Evolutionary conservation across 1,139 yeast genomes (phyloP).

Genomic region (Lodderomyces margitis): DNA sequence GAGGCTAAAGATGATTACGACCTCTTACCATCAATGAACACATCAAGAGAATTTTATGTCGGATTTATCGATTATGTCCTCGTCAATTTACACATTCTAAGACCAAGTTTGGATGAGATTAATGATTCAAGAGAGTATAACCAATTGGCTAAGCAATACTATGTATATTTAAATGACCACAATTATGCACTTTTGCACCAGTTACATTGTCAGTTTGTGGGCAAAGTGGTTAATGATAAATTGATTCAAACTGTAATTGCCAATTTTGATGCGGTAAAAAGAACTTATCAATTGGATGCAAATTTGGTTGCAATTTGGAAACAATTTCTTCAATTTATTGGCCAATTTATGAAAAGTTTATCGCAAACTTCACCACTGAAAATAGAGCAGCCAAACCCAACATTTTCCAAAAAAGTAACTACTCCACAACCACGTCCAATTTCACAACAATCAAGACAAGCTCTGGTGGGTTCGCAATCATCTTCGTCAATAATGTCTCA

Average conservation of each 20-base stretch:
- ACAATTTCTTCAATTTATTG: conserved; percentile 18
- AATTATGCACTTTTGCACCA: conserved; percentile 25
- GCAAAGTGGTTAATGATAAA: background rate
- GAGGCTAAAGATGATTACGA: conserved; percentile 24
- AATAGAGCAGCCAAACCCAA: background rate
- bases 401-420: background rate
- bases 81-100: conserved; percentile 15
- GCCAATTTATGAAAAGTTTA: conserved; percentile 14
- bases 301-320: conserved; percentile 18
- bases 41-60: conserved; percentile 23
- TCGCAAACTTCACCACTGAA: background rate
- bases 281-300: background rate
- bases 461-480: background rate
- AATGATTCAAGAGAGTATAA: conserved; percentile 18
- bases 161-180: conserved; percentile 26
- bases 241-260: background rate
- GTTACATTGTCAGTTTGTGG: conserved; percentile 17
- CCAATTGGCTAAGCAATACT: conserved; percentile 19
- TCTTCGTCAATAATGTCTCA: conserved; percentile 1
- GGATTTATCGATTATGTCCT: conserved; percentile 33
- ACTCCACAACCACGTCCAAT: background rate
- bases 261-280: background rate
- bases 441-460: background rate
- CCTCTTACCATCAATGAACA: conserved; percentile 29
- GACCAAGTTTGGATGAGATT: conserved; percentile 15